Evolutionary conservation across 768 basidiomycete species (phyloP), one percentile per base, ranked within the genome.

Genomic region (Tremella yokohamensis): DNA sequence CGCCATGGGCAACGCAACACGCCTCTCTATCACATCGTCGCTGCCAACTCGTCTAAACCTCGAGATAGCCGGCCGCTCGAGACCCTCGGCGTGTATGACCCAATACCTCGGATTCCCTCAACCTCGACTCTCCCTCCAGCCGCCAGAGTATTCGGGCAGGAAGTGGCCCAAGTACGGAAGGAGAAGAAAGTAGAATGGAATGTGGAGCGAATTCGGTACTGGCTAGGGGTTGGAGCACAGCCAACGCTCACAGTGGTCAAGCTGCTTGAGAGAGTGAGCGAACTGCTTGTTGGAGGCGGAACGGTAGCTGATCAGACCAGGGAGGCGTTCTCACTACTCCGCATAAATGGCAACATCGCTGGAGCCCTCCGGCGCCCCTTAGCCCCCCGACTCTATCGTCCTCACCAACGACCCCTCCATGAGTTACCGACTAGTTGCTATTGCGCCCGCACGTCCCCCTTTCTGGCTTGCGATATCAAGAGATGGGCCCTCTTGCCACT

Each of bases 61-160:
- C 84, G 92, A 22, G 83, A 97, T 70, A 90, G 86, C 40, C 85
- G 85, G 72, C 94, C 94, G 12, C 82, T 88, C 66, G 94, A 98
- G 77, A 82, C 85, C 39, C 79, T 98, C 49, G 94, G 91, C 29
- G 81, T 87, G 48, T 96, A 88, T 79, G 81, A 89, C 75, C 91
- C 90, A 2, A 84, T 72, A 40, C 75, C 77, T 0, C 63, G 65
- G 18, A 37, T 72, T 12, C 53, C 61, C 19, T 52, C 56, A 13
- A 38, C 56, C 0, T 34, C 45, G 9, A 57, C 40, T 18, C 54
- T 65, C 8, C 62, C 60, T 8, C 50, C 57, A 3, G 55, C 63
- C 82, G 62, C 77, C 84, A 47, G 61, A 56, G 63, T 75, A 20
- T 66, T 76, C 75, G 50, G 79, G 73, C 26, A 22, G 13, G 16